Conservation (phyloP, 1,284 basidiomycete genomes). For the Malassezia pachydermatis region DNA sequence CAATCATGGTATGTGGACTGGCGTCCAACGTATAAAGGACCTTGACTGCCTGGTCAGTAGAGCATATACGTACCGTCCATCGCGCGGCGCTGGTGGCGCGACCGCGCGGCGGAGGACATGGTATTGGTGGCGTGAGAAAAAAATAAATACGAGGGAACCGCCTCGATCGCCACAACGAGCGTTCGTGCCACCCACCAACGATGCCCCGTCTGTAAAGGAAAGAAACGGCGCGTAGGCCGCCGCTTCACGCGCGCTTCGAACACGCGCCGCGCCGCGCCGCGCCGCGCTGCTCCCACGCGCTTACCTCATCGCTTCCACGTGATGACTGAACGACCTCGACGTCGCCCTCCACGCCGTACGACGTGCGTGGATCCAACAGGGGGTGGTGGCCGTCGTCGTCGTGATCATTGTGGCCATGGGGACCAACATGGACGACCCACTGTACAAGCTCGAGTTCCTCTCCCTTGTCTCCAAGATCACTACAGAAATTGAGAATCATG, state of each 20-base stretch:
- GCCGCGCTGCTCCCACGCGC: neutral
- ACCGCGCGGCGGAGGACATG: conserved; percentile 6
- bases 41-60: conserved; percentile 29
- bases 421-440: conserved; percentile 23
- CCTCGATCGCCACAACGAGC: too few species aligned
- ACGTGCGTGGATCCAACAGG: too few species aligned
- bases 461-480: conserved; percentile 43
- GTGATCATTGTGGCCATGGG: neutral
- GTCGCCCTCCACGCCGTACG: too few species aligned
- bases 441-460: conserved; percentile 44
- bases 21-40: conserved; percentile 44
- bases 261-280: conserved; percentile 1
- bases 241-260: neutral
- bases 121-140: conserved; percentile 7
- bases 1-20: conserved; percentile 40
- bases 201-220: too few species aligned
- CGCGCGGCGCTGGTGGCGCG: conserved; percentile 11
- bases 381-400: too few species aligned
- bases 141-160: neutral
- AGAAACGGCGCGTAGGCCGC: neutral
- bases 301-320: conserved; percentile 1
- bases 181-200: too few species aligned
- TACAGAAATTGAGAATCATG: conserved; percentile 53
- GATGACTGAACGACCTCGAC: neutral
- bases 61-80: conserved; percentile 14